A percentile compares a stretch with the other conserved stretches of the same genome.
Conservation (phyloP, 495 filamentous ascomycete genomes). For the Astrothelium subdiscretum region DNA sequence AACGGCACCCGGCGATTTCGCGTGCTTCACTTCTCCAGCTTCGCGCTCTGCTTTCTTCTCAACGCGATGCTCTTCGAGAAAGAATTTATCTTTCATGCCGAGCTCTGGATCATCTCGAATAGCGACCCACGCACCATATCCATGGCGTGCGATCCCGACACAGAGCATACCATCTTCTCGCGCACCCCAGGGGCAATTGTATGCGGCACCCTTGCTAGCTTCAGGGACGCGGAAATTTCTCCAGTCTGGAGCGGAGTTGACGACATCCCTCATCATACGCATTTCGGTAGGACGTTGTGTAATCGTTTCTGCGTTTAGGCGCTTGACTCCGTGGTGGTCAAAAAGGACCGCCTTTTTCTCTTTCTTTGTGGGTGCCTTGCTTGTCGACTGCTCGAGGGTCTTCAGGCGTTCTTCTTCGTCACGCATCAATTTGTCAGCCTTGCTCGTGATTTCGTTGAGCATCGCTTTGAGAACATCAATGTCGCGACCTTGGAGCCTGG, state of each 20-base stretch:
- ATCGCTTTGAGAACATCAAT: slow-evolving; percentile 59
- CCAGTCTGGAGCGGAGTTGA: slow-evolving; percentile 49
- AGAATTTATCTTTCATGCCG: slow-evolving; percentile 82
- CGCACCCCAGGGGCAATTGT: slow-evolving; percentile 80
- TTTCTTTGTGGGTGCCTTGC: slow-evolving; percentile 78
- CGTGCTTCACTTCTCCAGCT: slow-evolving; percentile 51
- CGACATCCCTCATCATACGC: slow-evolving; percentile 65
- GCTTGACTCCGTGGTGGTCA: slow-evolving; percentile 80
- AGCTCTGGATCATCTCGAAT: slow-evolving; percentile 90
- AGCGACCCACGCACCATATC: slow-evolving; percentile 84
- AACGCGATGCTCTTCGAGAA: slow-evolving; percentile 94
- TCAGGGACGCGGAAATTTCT: slow-evolving; percentile 77
- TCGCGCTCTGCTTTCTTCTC: slow-evolving; percentile 87
- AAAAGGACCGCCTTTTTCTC: slow-evolving; percentile 94
- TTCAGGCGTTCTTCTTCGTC: slow-evolving; percentile 53
- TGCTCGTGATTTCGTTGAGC: slow-evolving; percentile 60
- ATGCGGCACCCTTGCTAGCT: slow-evolving; percentile 76
- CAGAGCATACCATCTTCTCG: slow-evolving; percentile 95
- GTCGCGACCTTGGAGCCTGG: slow-evolving; percentile 70
- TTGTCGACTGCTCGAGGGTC: slow-evolving; percentile 50
- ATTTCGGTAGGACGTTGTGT: slow-evolving; percentile 81
- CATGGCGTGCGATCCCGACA: slow-evolving; percentile 81
- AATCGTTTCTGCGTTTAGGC: slow-evolving; percentile 89
- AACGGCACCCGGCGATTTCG: slow-evolving; percentile 88
- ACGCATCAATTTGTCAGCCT: slow-evolving; percentile 53